Base-by-base conservation (phyloP, 2,329 filamentous ascomycete species). In the Aureobasidium mangrovei region DNA sequence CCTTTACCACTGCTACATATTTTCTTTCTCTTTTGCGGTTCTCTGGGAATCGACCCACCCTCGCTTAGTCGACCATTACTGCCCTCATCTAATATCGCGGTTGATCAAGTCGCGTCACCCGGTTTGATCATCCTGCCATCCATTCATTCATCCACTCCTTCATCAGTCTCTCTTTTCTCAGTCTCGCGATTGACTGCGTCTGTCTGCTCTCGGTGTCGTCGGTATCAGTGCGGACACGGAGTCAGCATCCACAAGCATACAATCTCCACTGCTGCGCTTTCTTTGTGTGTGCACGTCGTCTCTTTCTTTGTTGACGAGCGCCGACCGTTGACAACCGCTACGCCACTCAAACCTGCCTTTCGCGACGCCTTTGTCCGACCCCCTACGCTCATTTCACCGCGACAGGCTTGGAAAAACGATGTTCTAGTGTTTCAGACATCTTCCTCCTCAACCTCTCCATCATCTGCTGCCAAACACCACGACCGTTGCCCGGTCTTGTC, bases 401-500 rank as follows among this genome's bases (percentile, higher is more conserved):
- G 42, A 47, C 42, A 39, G 42, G 52, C 52, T 48, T 48, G 53
- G 24, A 24, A 48, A 48, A 48, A 54, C 53, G 43, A 54, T 54
- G 53, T 48, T 48, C 53, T 54, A 54, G 53, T 54, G 53, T 54
- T 54, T 54, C 53, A 54, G 44, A 48, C 53, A 54, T 31, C 44
- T 35, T 48, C 53, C 18, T 46, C 42, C 12, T 48, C 32, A 7
- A 31, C 52, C 35, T 47, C 35, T 32, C 29, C 44, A 29, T 41
- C 36, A n/a, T 46, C 42, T 43, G 41, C 46, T 46, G 33, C 27
- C 42, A 54, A 54, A 45, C 33, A 45, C 42, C 41, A 54, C 43
- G 41, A 29, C 51, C 40, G 49, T 53, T 44, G 18, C 27, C 29
- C 8, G 49, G 49, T 53, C 40, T 38, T 43, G 40, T 26, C 26